Conservation (phyloP, 805 yeast genomes). For the Yamadazyma tumulicola region DNA sequence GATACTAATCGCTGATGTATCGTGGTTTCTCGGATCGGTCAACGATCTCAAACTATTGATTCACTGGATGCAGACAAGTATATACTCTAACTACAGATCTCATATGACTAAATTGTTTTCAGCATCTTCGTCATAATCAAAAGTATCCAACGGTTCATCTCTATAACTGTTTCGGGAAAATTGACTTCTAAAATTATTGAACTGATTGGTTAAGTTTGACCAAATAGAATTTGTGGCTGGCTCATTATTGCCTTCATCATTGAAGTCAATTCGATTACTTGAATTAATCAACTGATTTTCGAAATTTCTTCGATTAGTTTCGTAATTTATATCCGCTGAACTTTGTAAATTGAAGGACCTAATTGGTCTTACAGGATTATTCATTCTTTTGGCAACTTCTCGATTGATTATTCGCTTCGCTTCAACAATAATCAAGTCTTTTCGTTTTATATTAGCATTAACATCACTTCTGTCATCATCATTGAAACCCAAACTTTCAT, state of each 20-base stretch:
- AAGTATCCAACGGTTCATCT: constrained; percentile 29
- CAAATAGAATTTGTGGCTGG: constrained; percentile 17
- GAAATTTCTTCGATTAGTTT: constrained; percentile 23
- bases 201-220: constrained; percentile 12
- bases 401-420: constrained; percentile 38
- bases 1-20: too few species aligned
- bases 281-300: constrained; percentile 13
- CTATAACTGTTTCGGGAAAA: constrained; percentile 11
- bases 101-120: constrained; percentile 26
- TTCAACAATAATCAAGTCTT: constrained; percentile 38
- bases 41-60: too few species aligned
- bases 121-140: constrained; percentile 33
- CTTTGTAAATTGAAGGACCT: constrained; percentile 25
- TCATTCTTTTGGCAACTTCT: constrained; percentile 28
- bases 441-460: constrained; percentile 21
- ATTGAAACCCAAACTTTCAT: constrained; percentile 39
- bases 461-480: constrained; percentile 21
- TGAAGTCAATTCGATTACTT: constrained; percentile 20
- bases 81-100: too few species aligned
- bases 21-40: too few species aligned
- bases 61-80: too few species aligned
- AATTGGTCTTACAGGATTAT: constrained; percentile 12
- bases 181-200: constrained; percentile 7
- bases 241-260: constrained; percentile 12
- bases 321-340: constrained; percentile 28